Evolutionary conservation across 441 rosid genomes (phyloP).

Genomic region (Theobroma grandiflorum): DNA sequence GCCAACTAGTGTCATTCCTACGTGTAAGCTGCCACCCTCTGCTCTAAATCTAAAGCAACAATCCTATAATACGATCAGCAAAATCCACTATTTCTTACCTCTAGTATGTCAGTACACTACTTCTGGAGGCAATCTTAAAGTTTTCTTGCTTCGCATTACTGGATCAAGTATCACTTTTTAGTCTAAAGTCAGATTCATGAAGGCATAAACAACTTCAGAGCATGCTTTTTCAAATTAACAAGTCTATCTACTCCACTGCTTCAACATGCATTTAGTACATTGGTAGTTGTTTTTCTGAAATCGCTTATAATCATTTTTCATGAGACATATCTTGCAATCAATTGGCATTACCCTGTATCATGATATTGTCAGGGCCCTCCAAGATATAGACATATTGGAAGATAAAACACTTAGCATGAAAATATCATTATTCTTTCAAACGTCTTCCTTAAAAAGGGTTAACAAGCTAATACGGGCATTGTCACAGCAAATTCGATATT

Average conservation of each 20-base stretch:
- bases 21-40: slow-evolving; percentile 8
- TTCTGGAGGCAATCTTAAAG: background rate
- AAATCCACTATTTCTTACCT: slow-evolving; percentile 22
- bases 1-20: slow-evolving; percentile 11
- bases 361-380: background rate
- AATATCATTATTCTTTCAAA: background rate
- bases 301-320: background rate
- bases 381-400: background rate
- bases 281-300: background rate
- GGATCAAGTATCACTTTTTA: background rate
- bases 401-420: background rate
- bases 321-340: background rate
- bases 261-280: background rate
- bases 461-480: background rate
- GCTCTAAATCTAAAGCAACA: slow-evolving; percentile 23
- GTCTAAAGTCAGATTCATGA: background rate
- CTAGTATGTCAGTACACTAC: slow-evolving; percentile 28
- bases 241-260: background rate
- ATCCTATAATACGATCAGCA: slow-evolving; percentile 12
- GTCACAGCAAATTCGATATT: background rate
- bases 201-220: background rate
- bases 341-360: background rate
- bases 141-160: slow-evolving; percentile 5
- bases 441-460: background rate
- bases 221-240: background rate